Evolutionary conservation across 2,329 filamentous ascomycete species (phyloP), one percentile per base, ranked within the genome.

Genomic region (Verticillium albo-atrum): DNA sequence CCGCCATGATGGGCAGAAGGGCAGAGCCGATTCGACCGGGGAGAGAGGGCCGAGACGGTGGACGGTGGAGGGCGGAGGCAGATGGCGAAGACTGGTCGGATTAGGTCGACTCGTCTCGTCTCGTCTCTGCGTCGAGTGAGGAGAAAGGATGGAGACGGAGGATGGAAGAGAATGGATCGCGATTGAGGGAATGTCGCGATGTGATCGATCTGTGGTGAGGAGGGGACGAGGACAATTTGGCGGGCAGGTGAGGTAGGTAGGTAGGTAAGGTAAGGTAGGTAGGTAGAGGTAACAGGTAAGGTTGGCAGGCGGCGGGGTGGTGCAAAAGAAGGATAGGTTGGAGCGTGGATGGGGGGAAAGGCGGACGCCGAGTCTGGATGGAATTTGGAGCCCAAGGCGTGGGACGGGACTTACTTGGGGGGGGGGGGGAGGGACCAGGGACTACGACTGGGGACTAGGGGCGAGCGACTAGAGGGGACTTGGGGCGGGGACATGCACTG

Each of bases 1-100:
- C 90, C 79, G 91, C 88, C 91, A 95, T 95, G 75, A 71, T 81
- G 67, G 59, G 59, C 55, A 59, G 55, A 30, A 14, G 54, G n/a
- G 26, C n/a, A 34, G 34, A 54, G 26, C 20, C 42, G 42, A 47
- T n/a, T 47, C 20, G 42, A 47, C 42, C 20, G 42, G 42, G n/a
- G 42, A 47, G 42, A 47, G 42, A 25, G 42, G 42, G 20, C 42
- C 42, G 42, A 47, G 42, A 23, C 42, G n/a, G 35, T 37, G 35
- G 35, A 37, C 12, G 42, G 42, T 20, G 20, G 20, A 7, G n/a
- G n/a, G 20, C 4, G 20, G 20, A 23, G 42, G 42, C n/a, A 20
- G 20, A 47, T 23, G 42, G 42, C 42, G 20, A n/a, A n/a, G n/a
- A 47, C 42, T 47, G n/a, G 20, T 4, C 23, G 42, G 42, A 20